These are phyloP conservation scores for Torulaspora quercuum DNA, from an alignment of 805 yeast genomes.

Conservation along the genomic window DNA sequence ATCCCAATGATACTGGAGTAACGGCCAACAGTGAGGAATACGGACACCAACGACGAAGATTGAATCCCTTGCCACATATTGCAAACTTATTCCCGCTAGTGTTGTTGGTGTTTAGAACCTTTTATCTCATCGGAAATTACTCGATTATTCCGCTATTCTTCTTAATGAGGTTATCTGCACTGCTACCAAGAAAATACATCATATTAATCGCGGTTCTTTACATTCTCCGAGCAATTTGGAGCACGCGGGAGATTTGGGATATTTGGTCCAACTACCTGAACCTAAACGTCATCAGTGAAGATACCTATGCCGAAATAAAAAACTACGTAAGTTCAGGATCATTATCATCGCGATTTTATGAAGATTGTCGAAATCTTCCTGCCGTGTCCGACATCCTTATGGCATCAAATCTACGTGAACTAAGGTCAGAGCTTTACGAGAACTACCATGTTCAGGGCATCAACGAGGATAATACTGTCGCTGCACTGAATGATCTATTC, in stretches of 20 bases:
- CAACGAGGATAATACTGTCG: conserved; percentile 11
- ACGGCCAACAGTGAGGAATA: neutral
- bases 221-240: conserved; percentile 22
- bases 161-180: conserved; percentile 21
- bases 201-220: conserved; percentile 15
- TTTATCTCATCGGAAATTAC: conserved; percentile 23
- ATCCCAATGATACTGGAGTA: conserved; percentile 1
- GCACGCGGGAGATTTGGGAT: conserved; percentile 27
- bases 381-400: conserved; percentile 16
- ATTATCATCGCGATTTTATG: conserved; percentile 9
- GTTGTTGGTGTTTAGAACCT: conserved; percentile 19
- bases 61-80: conserved; percentile 3
- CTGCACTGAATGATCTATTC: conserved; percentile 10
- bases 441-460: conserved; percentile 8
- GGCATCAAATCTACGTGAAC: conserved; percentile 16
- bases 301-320: conserved; percentile 11
- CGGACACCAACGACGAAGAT: conserved; percentile 1
- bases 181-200: conserved; percentile 21
- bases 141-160: conserved; percentile 24
- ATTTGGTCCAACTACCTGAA: conserved; percentile 29
- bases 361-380: conserved; percentile 7
- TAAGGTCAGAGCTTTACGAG: conserved; percentile 9
- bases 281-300: conserved; percentile 13
- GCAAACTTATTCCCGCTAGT: conserved; percentile 14
- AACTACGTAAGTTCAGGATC: conserved; percentile 10